A percentile compares a stretch with the other conserved stretches of the same genome.
phyloP scores from a whole-genome alignment of 2,329 filamentous ascomycete genomes.

The Neofusicoccum kwambonambiense region DNA sequence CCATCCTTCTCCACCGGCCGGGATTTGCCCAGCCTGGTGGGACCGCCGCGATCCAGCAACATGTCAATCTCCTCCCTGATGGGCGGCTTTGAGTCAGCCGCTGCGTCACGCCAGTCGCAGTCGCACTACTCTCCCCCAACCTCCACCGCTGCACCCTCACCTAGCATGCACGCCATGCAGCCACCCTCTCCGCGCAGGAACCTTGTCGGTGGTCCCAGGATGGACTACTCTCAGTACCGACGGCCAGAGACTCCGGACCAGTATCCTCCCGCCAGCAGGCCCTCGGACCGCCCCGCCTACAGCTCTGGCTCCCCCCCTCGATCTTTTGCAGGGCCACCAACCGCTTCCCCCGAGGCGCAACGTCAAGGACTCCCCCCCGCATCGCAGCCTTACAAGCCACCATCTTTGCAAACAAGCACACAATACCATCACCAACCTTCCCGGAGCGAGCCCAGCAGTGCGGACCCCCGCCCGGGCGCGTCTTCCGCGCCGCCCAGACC shows the following conservation, averaged over 20 bases:
- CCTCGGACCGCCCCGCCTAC: conserved; percentile 29
- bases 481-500: conserved; percentile 35
- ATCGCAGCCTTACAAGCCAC: conserved; percentile 32
- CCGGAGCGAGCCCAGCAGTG: conserved; percentile 5
- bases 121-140: conserved; percentile 48
- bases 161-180: conserved; percentile 43
- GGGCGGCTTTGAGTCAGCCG: conserved; percentile 52
- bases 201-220: conserved; percentile 29
- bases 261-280: conserved; percentile 30
- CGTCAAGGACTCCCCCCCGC: conserved; percentile 33
- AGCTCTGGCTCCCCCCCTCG: conserved; percentile 33
- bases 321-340: conserved; percentile 17
- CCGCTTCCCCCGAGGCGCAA: conserved; percentile 34
- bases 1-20: conserved; percentile 50
- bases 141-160: conserved; percentile 34
- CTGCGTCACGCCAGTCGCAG: conserved; percentile 34
- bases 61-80: conserved; percentile 76
- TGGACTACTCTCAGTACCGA: conserved; percentile 37
- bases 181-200: conserved; percentile 46
- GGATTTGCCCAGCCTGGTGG: conserved; percentile 54
- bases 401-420: background rate
- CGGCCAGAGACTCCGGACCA: conserved; percentile 40
- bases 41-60: conserved; percentile 58
- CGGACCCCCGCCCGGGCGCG: conserved; percentile 6
- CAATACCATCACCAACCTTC: conserved; percentile 9